These are phyloP conservation scores for Amylocystis lapponica DNA, from an alignment of 768 basidiomycete genomes.

Conservation along the genomic window DNA sequence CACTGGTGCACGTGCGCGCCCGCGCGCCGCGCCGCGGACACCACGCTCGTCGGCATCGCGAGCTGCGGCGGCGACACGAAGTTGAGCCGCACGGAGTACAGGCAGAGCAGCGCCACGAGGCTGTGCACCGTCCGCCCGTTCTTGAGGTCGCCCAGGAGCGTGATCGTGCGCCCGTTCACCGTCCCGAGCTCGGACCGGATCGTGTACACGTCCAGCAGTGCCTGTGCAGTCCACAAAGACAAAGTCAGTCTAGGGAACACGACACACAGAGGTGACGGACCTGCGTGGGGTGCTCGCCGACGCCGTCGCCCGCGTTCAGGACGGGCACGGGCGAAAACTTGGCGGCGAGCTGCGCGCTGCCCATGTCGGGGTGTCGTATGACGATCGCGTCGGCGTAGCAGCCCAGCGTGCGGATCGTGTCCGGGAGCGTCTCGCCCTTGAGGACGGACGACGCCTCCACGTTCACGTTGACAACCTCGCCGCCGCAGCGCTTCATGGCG, in stretches of 20 bases:
- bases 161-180: constrained; percentile 93
- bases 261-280: constrained; percentile 34
- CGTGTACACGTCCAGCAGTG: constrained; percentile 84
- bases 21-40: constrained; percentile 77
- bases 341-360: constrained; percentile 92
- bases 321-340: constrained; percentile 95
- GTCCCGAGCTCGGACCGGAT: constrained; percentile 98
- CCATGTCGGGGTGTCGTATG: constrained; percentile 89
- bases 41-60: constrained; percentile 84
- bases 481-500: constrained; percentile 98
- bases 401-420: constrained; percentile 89
- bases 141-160: constrained; percentile 91
- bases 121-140: constrained; percentile 98
- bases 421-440: constrained; percentile 91
- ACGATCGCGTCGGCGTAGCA: constrained; percentile 96
- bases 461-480: constrained; percentile 84
- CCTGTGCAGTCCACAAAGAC: constrained; percentile 39
- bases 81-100: constrained; percentile 92
- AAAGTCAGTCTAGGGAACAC: background rate
- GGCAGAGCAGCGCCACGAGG: constrained; percentile 83
- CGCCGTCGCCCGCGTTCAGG: constrained; percentile 94
- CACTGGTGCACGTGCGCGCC: constrained; percentile 75
- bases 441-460: constrained; percentile 80
- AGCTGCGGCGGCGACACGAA: constrained; percentile 87
- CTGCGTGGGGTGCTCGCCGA: constrained; percentile 97